Base-by-base conservation (phyloP, 139 green algal genomes). In the Choricystis sp. region DNA sequence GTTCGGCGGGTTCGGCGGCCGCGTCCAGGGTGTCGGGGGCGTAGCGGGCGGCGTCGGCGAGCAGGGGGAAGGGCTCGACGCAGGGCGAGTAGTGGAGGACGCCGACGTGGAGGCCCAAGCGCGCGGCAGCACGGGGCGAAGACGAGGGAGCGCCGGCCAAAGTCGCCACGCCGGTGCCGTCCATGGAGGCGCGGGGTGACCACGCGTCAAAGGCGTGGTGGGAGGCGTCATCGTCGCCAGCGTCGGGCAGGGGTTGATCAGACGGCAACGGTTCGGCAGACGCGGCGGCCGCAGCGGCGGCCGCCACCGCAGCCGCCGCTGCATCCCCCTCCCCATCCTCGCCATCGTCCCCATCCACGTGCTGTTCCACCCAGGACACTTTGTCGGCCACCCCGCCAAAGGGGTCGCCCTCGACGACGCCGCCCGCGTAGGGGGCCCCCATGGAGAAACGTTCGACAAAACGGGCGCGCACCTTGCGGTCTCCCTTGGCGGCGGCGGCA, bases 371-470 rank as follows among this genome's bases (percentile, higher is more conserved):
- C 87, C 85, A 91, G 21, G 49, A 71, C 57, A 92, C 82, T 67
- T 94, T 91, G 29, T 92, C 84, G 19, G 68, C 60, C 26, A 96
- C 61, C 57, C 81, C 74, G 60, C 65, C 26, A 19, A 95, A 93
- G 63, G 82, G 73, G 0, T 85, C 85, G 2, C 88, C 89, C 2
- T 73, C 67, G 48, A 94, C 79, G 28, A 78, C 67, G 26, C 89
- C 85, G 2, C 84, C 86, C 26, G 76, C 71, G 64, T 86, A 83
- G 16, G 87, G 90, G 0, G 87, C 86, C 2, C 90, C 90, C 82
- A 95, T 92, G 57, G 67, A 70, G 74, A 96, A 97, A 26, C 88
- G 80, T 77, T 97, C 90, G 29, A 95, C 85, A 67, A 95, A 94
- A 25, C 83, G 69, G 1, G 81, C 80, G 2, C 83, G 76, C 19